A percentile compares a stretch with the other conserved stretches of the same genome.
phyloP scores from a whole-genome alignment of 257 asterid genomes.

The Misopates orontium region DNA sequence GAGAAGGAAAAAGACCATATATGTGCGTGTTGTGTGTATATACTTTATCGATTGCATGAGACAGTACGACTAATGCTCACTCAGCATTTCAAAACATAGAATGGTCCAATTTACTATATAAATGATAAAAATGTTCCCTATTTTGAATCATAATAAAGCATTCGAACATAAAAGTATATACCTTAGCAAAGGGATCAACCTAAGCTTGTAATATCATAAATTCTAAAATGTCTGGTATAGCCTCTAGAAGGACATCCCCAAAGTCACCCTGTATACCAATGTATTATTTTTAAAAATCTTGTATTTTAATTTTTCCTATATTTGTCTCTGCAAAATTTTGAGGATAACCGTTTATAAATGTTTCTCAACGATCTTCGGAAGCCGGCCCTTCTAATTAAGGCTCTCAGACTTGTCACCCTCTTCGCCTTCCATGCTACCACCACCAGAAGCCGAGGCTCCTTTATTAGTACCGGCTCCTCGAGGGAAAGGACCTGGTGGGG shows the following conservation, averaged over 20 bases:
- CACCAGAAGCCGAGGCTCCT: slow-evolving; percentile 32
- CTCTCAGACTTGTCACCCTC: slow-evolving; percentile 44
- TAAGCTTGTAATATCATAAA: not conserved
- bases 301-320: no score
- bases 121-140: not conserved
- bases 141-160: not conserved
- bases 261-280: no score
- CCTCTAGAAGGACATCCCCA: not conserved
- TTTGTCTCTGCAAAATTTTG: slow-evolving; percentile 48
- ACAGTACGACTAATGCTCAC: no score
- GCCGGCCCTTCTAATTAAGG: slow-evolving; percentile 32
- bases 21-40: no score
- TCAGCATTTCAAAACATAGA: no score
- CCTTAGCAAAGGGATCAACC: not conserved
- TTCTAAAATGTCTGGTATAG: slow-evolving; percentile 1
- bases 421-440: slow-evolving; percentile 40
- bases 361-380: slow-evolving; percentile 16
- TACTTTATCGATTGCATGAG: no score
- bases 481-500: slow-evolving; percentile 55
- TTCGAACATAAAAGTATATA: not conserved
- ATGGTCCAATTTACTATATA: no score
- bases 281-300: no score
- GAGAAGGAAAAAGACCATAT: no score
- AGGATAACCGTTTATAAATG: not conserved
- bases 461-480: slow-evolving; percentile 25